Conservation (phyloP, 2,329 filamentous ascomycete genomes). For the Curvularia hawaiiensis region DNA sequence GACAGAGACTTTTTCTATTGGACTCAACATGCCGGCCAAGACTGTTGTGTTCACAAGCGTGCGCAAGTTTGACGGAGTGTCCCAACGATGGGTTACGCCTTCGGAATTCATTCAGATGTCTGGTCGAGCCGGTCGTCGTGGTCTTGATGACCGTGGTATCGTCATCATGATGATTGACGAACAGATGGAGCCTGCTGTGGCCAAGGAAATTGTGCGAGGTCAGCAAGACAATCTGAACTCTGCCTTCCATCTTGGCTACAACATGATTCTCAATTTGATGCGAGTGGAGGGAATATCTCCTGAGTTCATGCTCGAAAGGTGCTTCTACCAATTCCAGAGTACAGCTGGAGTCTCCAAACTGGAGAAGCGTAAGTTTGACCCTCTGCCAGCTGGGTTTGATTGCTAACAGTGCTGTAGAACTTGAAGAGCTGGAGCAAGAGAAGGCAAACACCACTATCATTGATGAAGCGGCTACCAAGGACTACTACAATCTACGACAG, state of each 20-base stretch:
- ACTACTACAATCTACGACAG: conserved; percentile 90
- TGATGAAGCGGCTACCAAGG: conserved; percentile 86
- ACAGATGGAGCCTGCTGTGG: conserved; percentile 92
- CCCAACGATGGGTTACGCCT: conserved; percentile 82
- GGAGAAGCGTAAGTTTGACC: conserved; percentile 64
- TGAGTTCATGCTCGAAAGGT: conserved; percentile 97
- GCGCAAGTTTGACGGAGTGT: conserved; percentile 88
- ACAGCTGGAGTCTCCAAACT: conserved; percentile 82
- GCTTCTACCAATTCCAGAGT: conserved; percentile 98
- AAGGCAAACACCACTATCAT: conserved; percentile 75
- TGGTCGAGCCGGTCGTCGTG: conserved; percentile 92
- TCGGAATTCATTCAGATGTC: conserved; percentile 99
- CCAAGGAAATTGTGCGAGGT: conserved; percentile 93
- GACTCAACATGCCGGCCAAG: conserved; percentile 98
- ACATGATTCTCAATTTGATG: conserved; percentile 97
- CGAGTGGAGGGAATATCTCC: conserved; percentile 99
- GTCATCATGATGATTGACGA: conserved; percentile 99
- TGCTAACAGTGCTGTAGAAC: conserved; percentile 56
- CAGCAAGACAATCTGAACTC: conserved; percentile 98
- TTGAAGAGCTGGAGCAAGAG: conserved; percentile 78
- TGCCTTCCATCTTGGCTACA: conserved; percentile 96
- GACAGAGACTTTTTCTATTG: conserved; percentile 98
- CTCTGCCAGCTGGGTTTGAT: not conserved
- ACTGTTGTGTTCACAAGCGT: conserved; percentile 99
- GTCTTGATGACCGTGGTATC: conserved; percentile 95